Percentiles rank a stretch among this genome's conserved stretches.
Conservation (phyloP, 805 yeast species). For the Hagleromyces aurorensis region DNA sequence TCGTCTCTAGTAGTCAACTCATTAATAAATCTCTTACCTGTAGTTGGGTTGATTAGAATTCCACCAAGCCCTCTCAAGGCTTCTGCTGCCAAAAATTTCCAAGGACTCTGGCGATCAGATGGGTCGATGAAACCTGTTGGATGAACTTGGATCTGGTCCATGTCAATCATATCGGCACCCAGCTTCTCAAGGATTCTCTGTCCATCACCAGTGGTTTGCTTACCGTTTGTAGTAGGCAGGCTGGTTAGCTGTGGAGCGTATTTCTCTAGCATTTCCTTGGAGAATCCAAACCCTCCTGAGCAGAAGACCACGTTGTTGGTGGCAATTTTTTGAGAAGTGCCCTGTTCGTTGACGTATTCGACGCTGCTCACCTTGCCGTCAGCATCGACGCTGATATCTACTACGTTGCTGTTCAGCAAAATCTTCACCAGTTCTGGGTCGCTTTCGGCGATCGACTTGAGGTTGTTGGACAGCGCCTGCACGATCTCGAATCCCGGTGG, state of each 20-base stretch:
- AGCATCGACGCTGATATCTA: slow-evolving; percentile 26
- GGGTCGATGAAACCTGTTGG: slow-evolving; percentile 54
- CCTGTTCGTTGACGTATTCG: slow-evolving; percentile 31
- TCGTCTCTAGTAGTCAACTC: slow-evolving; percentile 47
- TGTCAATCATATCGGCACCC: slow-evolving; percentile 44
- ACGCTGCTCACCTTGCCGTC: slow-evolving; percentile 35
- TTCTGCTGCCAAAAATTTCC: slow-evolving; percentile 55
- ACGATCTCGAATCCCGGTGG: slow-evolving; percentile 58
- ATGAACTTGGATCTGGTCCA: slow-evolving; percentile 54
- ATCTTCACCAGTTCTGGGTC: slow-evolving; percentile 30
- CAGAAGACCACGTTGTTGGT: slow-evolving; percentile 40
- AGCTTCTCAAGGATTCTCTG: slow-evolving; percentile 39
- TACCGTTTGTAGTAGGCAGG: slow-evolving; percentile 50
- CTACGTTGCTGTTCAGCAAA: slow-evolving; percentile 34
- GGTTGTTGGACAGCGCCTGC: slow-evolving; percentile 35
- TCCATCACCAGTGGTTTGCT: slow-evolving; percentile 53
- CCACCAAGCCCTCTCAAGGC: slow-evolving; percentile 55
- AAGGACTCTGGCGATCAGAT: slow-evolving; percentile 32
- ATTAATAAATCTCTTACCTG: slow-evolving; percentile 45
- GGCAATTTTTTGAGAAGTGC: slow-evolving; percentile 18
- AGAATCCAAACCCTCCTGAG: slow-evolving; percentile 50
- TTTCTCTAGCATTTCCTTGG: slow-evolving; percentile 33
- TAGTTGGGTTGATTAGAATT: slow-evolving; percentile 36
- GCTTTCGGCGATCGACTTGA: slow-evolving; percentile 29
- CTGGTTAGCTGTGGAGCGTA: slow-evolving; percentile 40